Percentiles rank a stretch among this genome's conserved stretches.
phyloP scores from a whole-genome alignment of 192 early-diverging fungal genomes.

The Mortierella claussenii region DNA sequence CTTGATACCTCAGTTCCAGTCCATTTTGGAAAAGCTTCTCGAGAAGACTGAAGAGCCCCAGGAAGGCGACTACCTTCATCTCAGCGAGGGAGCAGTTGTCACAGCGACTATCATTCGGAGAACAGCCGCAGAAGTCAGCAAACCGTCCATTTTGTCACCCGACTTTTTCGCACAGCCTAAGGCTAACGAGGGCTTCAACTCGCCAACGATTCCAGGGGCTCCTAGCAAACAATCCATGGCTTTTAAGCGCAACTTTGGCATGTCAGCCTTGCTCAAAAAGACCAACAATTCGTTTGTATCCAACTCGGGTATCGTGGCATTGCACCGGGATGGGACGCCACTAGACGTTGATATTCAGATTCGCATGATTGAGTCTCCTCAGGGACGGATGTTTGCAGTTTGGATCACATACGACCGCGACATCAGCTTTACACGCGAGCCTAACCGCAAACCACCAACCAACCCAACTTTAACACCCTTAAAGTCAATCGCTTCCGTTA shows the following conservation, averaged over 20 bases:
- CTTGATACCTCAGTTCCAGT: conserved; percentile 68
- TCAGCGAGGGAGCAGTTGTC: conserved; percentile 54
- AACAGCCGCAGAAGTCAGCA: conserved; percentile 41
- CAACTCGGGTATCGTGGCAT: conserved; percentile 61
- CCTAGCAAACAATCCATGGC: conserved; percentile 18
- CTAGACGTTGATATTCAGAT: conserved; percentile 72
- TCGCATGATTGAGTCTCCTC: conserved; percentile 59
- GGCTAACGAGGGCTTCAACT: conserved; percentile 11
- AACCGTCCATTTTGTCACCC: conserved; percentile 49
- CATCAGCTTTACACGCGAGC: conserved; percentile 54
- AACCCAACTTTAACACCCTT: background rate
- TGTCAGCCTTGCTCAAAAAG: conserved; percentile 41
- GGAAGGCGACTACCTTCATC: conserved; percentile 29
- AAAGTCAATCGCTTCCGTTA: conserved; percentile 15
- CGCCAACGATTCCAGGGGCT: background rate
- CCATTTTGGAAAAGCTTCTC: conserved; percentile 55
- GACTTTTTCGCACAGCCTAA: conserved; percentile 44
- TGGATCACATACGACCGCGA: conserved; percentile 74
- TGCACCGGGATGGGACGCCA: conserved; percentile 69
- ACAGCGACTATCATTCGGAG: conserved; percentile 50
- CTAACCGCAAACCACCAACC: conserved; percentile 15
- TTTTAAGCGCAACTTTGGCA: conserved; percentile 47
- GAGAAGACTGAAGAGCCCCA: conserved; percentile 27
- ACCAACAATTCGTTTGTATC: conserved; percentile 29
- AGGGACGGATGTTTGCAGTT: conserved; percentile 63